A percentile compares a stretch with the other conserved stretches of the same genome.
Conservation (phyloP, 2,329 filamentous ascomycete genomes). For the Aureobasidium zeae region DNA sequence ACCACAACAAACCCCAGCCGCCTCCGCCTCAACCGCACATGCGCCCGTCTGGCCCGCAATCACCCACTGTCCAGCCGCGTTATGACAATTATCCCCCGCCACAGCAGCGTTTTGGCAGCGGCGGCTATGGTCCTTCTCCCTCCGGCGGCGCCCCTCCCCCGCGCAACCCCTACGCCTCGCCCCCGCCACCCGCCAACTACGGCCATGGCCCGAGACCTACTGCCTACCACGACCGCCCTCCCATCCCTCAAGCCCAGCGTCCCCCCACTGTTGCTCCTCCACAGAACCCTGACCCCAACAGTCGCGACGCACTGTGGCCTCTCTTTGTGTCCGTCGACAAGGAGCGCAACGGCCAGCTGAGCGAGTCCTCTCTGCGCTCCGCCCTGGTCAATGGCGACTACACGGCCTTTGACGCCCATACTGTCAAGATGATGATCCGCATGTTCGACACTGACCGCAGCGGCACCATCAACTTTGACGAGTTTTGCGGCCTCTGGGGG, state of each 20-base stretch:
- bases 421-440: slow-evolving; percentile 97
- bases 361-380: slow-evolving; percentile 74
- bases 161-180: slow-evolving; percentile 32
- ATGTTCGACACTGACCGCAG: slow-evolving; percentile 95
- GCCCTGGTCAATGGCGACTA: slow-evolving; percentile 96
- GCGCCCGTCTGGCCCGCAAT: slow-evolving; percentile 15
- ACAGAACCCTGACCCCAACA: slow-evolving; percentile 47
- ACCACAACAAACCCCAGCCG: slow-evolving; percentile 38
- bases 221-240: slow-evolving; percentile 57
- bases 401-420: slow-evolving; percentile 85
- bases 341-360: slow-evolving; percentile 69
- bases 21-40: slow-evolving; percentile 26
- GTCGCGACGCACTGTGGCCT: slow-evolving; percentile 64
- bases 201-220: slow-evolving; percentile 46
- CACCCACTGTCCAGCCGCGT: slow-evolving; percentile 4
- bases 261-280: slow-evolving; percentile 41
- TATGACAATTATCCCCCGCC: slow-evolving; percentile 9
- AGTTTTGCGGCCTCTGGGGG: slow-evolving; percentile 94
- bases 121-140: slow-evolving; percentile 24
- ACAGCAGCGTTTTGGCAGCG: slow-evolving; percentile 32
- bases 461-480: slow-evolving; percentile 84
- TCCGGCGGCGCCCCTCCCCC: slow-evolving; percentile 17
- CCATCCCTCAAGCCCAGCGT: slow-evolving; percentile 37
- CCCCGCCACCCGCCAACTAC: slow-evolving; percentile 42
- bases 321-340: slow-evolving; percentile 90